Percentiles rank a stretch among this genome's conserved stretches.
phyloP scores from a whole-genome alignment of 2,329 filamentous ascomycete species.

The Microdochium trichocladiopsis region DNA sequence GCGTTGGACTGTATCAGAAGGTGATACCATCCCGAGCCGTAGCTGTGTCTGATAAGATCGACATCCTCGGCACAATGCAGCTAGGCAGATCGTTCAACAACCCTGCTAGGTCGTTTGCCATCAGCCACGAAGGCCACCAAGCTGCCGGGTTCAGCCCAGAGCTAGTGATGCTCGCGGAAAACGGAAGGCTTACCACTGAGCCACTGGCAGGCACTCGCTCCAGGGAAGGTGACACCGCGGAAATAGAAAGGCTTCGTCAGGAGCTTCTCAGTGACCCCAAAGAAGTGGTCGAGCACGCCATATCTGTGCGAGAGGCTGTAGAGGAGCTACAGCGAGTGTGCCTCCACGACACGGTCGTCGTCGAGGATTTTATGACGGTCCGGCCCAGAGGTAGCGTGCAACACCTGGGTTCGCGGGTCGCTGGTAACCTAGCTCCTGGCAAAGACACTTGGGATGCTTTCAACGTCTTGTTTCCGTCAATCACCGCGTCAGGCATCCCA shows the following conservation, averaged over 20 bases:
- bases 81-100: slow-evolving; percentile 5
- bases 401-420: slow-evolving; percentile 11
- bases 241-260: slow-evolving; percentile 1
- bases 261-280: slow-evolving; percentile 7
- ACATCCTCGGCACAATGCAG: slow-evolving; percentile 5
- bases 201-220: slow-evolving; percentile 8
- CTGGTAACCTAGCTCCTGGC: slow-evolving; percentile 2
- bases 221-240: background rate
- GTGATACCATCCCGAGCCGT: background rate
- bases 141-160: slow-evolving; percentile 12
- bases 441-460: slow-evolving; percentile 11
- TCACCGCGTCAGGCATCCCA: slow-evolving; percentile 11
- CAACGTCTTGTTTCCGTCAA: slow-evolving; percentile 10
- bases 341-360: slow-evolving; percentile 3
- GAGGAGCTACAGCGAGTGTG: slow-evolving; percentile 8
- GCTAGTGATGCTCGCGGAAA: slow-evolving; percentile 6
- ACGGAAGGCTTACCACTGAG: slow-evolving; percentile 8
- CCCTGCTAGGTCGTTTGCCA: slow-evolving; percentile 4
- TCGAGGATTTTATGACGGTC: slow-evolving; percentile 11
- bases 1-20: background rate
- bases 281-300: slow-evolving; percentile 10
- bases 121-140: slow-evolving; percentile 4
- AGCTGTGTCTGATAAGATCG: background rate
- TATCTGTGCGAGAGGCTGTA: slow-evolving; percentile 8
- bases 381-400: slow-evolving; percentile 8